phyloP scores from a whole-genome alignment of 2,329 filamentous ascomycete species.

The Aspergillus pseudoviridinutans region DNA sequence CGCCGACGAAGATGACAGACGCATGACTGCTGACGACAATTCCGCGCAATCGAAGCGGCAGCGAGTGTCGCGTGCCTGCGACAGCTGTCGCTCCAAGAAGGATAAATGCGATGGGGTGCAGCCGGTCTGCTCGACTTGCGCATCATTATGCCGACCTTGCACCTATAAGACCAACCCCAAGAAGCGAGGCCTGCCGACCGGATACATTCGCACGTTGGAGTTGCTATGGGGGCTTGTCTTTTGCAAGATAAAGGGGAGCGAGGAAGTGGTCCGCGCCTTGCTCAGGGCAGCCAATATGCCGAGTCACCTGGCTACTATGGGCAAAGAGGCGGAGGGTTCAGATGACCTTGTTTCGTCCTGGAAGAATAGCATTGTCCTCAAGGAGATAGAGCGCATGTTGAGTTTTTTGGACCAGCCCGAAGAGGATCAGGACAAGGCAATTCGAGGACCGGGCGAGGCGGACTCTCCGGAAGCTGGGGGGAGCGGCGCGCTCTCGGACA shows the following conservation, averaged over 20 bases:
- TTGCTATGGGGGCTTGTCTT: conserved; percentile 65
- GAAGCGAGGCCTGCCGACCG: conserved; percentile 75
- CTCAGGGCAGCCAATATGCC: conserved; percentile 46
- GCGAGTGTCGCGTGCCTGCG: conserved; percentile 65
- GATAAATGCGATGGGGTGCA: conserved; percentile 70
- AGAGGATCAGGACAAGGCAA: conserved; percentile 35
- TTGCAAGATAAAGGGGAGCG: conserved; percentile 56
- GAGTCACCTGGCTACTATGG: conserved; percentile 31
- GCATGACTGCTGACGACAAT: conserved; percentile 22
- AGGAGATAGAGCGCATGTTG: conserved; percentile 60
- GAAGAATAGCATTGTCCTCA: conserved; percentile 60
- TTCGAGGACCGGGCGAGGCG: conserved; percentile 17
- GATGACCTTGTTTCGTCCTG: conserved; percentile 59
- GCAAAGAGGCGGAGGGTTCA: conserved; percentile 44
- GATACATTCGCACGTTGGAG: conserved; percentile 72
- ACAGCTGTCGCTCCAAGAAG: conserved; percentile 62
- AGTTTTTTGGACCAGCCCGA: conserved; percentile 40
- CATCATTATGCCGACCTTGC: conserved; percentile 59
- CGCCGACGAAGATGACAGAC: conserved; percentile 26
- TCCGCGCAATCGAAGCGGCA: conserved; percentile 52
- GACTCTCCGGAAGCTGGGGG: conserved; percentile 27
- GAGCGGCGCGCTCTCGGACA: conserved; percentile 29
- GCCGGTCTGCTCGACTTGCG: conserved; percentile 65
- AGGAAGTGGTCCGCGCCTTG: conserved; percentile 54
- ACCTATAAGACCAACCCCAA: conserved; percentile 70